Percentiles rank a stretch among this genome's conserved stretches.
Conservation (phyloP, 495 filamentous ascomycete genomes). For the Penicillium egyptiacum region DNA sequence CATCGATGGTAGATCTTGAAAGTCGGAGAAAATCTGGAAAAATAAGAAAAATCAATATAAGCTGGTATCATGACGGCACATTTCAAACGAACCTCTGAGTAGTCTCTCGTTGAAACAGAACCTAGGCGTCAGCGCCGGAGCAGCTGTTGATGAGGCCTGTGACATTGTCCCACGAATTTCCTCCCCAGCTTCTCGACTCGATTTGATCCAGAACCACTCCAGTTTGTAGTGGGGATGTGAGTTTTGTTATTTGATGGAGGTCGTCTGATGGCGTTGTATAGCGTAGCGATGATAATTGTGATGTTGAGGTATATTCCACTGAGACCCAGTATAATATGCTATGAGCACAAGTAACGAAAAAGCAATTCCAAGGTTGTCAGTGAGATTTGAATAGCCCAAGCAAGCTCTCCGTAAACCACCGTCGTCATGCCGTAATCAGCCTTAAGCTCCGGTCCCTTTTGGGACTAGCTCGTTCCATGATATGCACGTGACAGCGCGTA, state of each 20-base stretch:
- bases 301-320: neutral
- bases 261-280: neutral
- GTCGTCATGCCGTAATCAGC: conserved; percentile 3
- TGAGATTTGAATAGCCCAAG: neutral
- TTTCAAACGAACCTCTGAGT: conserved; percentile 64
- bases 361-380: neutral
- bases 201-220: conserved; percentile 46
- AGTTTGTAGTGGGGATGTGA: conserved; percentile 25
- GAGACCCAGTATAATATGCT: too few relatives aligned
- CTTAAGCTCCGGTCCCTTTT: neutral
- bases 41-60: conserved; percentile 11
- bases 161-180: conserved; percentile 54
- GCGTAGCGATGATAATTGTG: too few relatives aligned
- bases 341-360: neutral
- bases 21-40: conserved; percentile 84
- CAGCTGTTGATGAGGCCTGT: conserved; percentile 49
- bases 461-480: neutral
- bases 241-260: neutral
- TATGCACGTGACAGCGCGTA: conserved; percentile 6
- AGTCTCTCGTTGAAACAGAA: conserved; percentile 90
- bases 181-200: conserved; percentile 23
- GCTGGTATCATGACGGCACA: neutral
- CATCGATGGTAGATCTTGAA: conserved; percentile 83
- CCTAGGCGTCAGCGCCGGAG: conserved; percentile 73
- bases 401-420: neutral